A percentile compares a stretch with the other conserved stretches of the same genome.
Conservation (phyloP, 805 yeast species). For the Sugiyamaella floridensis region DNA sequence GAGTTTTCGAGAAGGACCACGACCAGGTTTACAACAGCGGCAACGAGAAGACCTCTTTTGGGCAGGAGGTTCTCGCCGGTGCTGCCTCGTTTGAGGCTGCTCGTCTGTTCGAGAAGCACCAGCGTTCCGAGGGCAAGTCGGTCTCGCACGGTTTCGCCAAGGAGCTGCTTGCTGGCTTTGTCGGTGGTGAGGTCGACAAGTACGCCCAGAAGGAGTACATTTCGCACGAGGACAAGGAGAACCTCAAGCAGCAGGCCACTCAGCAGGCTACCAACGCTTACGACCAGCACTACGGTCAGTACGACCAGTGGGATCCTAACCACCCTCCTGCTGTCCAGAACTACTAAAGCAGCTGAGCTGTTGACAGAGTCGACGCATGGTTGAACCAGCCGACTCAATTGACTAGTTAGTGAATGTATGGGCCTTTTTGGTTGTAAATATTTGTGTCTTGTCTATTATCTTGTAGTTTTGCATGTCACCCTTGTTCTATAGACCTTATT, state of each 20-base stretch:
- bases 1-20: conserved; percentile 14
- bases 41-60: conserved; percentile 20
- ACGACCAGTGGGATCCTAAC: conserved; percentile 13
- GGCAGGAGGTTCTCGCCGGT: conserved; percentile 24
- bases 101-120: conserved; percentile 19
- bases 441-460: no score
- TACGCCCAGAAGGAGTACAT: conserved; percentile 23
- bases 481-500: no score
- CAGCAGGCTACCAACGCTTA: conserved; percentile 18
- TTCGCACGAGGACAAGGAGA: conserved; percentile 19
- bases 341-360: background rate
- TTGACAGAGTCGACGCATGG: background rate
- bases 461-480: no score
- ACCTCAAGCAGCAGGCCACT: conserved; percentile 17
- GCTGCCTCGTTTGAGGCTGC: conserved; percentile 26
- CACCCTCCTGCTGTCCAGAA: conserved; percentile 11
- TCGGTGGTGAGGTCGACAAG: conserved; percentile 25
- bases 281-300: conserved; percentile 20
- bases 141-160: conserved; percentile 22
- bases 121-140: conserved; percentile 21
- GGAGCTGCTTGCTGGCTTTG: conserved; percentile 23
- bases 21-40: conserved; percentile 11
- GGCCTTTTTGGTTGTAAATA: no score
- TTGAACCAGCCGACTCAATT: background rate
- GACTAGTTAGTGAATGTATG: no score